Conservation (phyloP, 768 basidiomycete species). For the Termitomyces sp. region DNA sequence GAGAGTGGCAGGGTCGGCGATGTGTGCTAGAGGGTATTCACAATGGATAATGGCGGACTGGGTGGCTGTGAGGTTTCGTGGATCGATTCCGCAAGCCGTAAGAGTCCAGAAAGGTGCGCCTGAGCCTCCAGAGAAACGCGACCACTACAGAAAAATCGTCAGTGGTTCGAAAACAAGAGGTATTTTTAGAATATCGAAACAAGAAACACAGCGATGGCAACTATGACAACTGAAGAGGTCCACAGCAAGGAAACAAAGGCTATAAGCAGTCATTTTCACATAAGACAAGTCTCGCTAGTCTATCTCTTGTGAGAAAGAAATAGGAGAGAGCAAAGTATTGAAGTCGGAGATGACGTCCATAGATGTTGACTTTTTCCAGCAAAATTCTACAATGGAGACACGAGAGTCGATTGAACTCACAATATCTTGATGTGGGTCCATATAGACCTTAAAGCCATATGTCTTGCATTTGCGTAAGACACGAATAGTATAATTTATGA, state of each 20-base stretch:
- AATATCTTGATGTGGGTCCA: conserved; percentile 96
- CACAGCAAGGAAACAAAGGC: neutral
- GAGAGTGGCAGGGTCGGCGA: conserved; percentile 65
- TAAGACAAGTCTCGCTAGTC: neutral
- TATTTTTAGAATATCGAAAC: neutral
- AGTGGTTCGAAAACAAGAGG: neutral
- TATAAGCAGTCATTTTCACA: too few species aligned
- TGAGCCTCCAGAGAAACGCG: conserved; percentile 91
- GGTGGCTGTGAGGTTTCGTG: conserved; percentile 80
- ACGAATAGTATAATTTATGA: conserved; percentile 87
- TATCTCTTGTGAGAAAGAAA: neutral
- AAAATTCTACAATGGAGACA: neutral
- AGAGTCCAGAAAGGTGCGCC: conserved; percentile 96
- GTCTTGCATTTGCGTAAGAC: conserved; percentile 90
- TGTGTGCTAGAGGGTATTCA: conserved; percentile 71
- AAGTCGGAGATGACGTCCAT: neutral
- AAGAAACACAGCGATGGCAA: neutral
- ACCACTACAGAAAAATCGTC: conserved; percentile 61
- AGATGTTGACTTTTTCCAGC: neutral
- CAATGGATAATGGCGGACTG: conserved; percentile 84
- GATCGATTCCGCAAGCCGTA: conserved; percentile 85
- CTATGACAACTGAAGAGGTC: neutral
- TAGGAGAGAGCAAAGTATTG: neutral
- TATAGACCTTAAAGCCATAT: conserved; percentile 86
- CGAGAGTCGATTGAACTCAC: conserved; percentile 44